These are phyloP conservation scores for Taphrina flavorubra DNA, from an alignment of 1,139 yeast genomes.

Conservation along the genomic window DNA sequence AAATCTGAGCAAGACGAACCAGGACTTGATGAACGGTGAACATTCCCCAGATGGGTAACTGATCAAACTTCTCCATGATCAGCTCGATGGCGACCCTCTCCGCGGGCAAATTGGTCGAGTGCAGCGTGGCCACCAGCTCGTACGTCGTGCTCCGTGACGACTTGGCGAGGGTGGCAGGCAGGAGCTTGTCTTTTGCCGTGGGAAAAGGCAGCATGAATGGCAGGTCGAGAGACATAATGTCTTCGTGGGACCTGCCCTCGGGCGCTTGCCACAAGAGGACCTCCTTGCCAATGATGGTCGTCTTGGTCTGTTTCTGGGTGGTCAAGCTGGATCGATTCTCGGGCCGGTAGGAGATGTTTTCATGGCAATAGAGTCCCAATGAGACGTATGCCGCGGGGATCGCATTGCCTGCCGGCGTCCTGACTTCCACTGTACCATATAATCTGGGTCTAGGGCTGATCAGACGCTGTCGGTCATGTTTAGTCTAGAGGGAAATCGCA, in stretches of 20 bases:
- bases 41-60: constrained; percentile 40
- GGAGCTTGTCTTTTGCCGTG: constrained; percentile 5
- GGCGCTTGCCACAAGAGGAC: constrained; percentile 37
- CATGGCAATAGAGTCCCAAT: constrained; percentile 30
- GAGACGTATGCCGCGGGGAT: constrained; percentile 29
- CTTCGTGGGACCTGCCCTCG: constrained; percentile 28
- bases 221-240: constrained; percentile 30
- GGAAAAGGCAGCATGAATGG: constrained; percentile 38
- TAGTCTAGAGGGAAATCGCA: background rate
- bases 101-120: constrained; percentile 11
- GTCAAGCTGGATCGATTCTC: constrained; percentile 25
- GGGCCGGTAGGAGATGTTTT: constrained; percentile 30
- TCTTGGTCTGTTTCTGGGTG: constrained; percentile 25
- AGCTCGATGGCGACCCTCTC: constrained; percentile 35
- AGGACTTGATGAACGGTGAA: constrained; percentile 19
- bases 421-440: constrained; percentile 32
- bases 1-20: constrained; percentile 1
- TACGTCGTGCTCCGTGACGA: constrained; percentile 34
- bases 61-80: constrained; percentile 38
- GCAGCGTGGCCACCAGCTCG: constrained; percentile 41
- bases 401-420: constrained; percentile 33
- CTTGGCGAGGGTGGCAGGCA: constrained; percentile 33
- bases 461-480: background rate
- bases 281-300: constrained; percentile 38
- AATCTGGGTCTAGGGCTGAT: constrained; percentile 24